phyloP scores from a whole-genome alignment of 1,284 basidiomycete genomes.

The Xerocomus nothofagi region DNA sequence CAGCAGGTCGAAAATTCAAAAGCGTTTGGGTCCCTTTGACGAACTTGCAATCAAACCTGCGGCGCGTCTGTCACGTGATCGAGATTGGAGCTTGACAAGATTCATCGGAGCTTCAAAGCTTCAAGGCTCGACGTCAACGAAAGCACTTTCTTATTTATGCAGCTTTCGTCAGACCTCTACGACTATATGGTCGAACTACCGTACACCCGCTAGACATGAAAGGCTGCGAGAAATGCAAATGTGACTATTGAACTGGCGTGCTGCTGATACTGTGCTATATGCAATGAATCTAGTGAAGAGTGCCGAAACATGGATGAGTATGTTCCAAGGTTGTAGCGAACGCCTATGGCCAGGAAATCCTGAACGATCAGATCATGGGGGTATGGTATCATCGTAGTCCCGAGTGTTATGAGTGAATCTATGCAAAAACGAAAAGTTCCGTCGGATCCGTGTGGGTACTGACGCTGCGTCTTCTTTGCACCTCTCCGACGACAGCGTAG shows the following conservation, averaged over 20 bases:
- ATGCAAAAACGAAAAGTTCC: conserved; percentile 36
- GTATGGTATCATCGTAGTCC: conserved; percentile 10
- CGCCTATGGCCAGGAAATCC: conserved; percentile 6
- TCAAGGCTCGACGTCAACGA: too few relatives aligned
- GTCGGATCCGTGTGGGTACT: conserved; percentile 26
- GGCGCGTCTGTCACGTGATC: conserved; percentile 33
- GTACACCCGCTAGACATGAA: conserved; percentile 2
- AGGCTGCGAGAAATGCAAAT: conserved; percentile 20
- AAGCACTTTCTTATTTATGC: too few relatives aligned
- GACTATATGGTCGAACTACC: too few relatives aligned
- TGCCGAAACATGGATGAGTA: conserved; percentile 16
- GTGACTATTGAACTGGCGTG: conserved; percentile 11
- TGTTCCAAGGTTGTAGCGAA: conserved; percentile 18
- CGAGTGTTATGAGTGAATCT: conserved; percentile 22
- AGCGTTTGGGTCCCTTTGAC: background rate
- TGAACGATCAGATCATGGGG: conserved; percentile 13
- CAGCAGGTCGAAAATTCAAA: background rate
- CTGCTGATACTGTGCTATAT: conserved; percentile 9
- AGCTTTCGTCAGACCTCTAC: too few relatives aligned
- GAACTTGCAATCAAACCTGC: conserved; percentile 15
- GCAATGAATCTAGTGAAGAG: conserved; percentile 11
- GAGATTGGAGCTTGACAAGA: too few relatives aligned
- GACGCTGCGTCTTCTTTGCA: conserved; percentile 17
- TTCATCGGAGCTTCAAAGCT: too few relatives aligned
- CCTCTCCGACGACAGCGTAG: conserved; percentile 12